These are phyloP conservation scores for Xylaria intraflava DNA, from an alignment of 495 filamentous ascomycete species.

Conservation along the genomic window DNA sequence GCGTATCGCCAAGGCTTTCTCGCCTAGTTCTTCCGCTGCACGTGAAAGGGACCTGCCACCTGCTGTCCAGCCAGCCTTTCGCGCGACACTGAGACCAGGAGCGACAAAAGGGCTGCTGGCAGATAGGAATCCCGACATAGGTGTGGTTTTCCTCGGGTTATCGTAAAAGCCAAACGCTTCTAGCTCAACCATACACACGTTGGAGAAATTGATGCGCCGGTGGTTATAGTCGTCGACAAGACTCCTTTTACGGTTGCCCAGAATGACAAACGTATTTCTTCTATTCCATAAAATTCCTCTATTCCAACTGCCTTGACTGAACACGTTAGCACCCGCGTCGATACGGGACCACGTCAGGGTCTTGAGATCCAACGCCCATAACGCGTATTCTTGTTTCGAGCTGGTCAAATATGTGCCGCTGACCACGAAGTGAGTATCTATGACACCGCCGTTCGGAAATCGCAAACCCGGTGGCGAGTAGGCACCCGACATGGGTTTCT, in stretches of 20 bases:
- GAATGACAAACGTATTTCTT: slow-evolving; percentile 87
- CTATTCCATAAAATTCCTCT: slow-evolving; percentile 87
- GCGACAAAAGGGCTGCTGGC: slow-evolving; percentile 61
- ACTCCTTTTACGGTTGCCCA: slow-evolving; percentile 85
- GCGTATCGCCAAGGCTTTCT: slow-evolving; percentile 64
- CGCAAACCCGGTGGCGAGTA: slow-evolving; percentile 86
- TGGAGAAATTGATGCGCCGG: slow-evolving; percentile 92
- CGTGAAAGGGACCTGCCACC: slow-evolving; percentile 60
- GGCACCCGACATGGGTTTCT: slow-evolving; percentile 80
- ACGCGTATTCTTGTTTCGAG: slow-evolving; percentile 94
- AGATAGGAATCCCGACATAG: slow-evolving; percentile 73
- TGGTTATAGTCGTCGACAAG: slow-evolving; percentile 99
- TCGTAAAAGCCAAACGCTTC: slow-evolving; percentile 97
- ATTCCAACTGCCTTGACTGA: slow-evolving; percentile 96
- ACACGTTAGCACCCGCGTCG: slow-evolving; percentile 89
- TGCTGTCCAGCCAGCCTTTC: slow-evolving; percentile 56
- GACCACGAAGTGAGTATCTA: slow-evolving; percentile 92
- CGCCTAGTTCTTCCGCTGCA: slow-evolving; percentile 79
- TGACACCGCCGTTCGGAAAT: slow-evolving; percentile 91
- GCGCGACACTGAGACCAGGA: slow-evolving; percentile 48
- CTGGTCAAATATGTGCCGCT: slow-evolving; percentile 95
- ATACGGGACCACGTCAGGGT: slow-evolving; percentile 90
- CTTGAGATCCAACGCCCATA: slow-evolving; percentile 88
- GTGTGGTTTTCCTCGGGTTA: slow-evolving; percentile 71
- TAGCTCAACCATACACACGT: slow-evolving; percentile 91